Base-by-base conservation (phyloP, 1,139 yeast species). In the Pichia sp. region DNA sequence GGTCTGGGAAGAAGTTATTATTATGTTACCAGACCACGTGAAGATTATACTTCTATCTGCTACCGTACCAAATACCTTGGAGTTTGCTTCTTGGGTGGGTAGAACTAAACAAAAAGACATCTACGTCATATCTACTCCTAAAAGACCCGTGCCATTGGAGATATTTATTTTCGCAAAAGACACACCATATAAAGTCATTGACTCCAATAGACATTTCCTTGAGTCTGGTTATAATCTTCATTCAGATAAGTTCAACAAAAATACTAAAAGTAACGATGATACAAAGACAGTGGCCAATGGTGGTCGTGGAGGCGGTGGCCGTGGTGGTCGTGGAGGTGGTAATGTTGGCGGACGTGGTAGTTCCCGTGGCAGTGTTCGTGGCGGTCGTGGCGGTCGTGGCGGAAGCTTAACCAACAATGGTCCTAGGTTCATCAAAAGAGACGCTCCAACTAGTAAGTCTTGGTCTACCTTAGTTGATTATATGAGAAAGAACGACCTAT, bases 1-100 rank as follows among this genome's bases (percentile, higher is more conserved):
- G 48, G 99, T 93, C 42, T 93, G 99, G 99, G 99, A 93, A 75
- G 99, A 93, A 73, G 95, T 97, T 23, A 93, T 93, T 62, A 93
- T 93, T 59, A 79, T 93, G 73, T 77, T 93, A 54, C 99, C 99
- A 2, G 97, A 92, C 65, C 95, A 93, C 73, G 97, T 95, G 46
- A 75, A 77, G 57, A 72, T 77, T 44, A 76, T 77, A 16, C 85
- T 90, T 63, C 75, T 90, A 61, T 90, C 97, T 13, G 99, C 99
- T 51, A 93, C 99, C 2, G 95, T 93, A 60, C 99, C 99, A 42
- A 93, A 93, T 70, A 97, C 99, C 4, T 87, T 90, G 87, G 97
- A 93, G 69, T 93, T 93, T 75, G 99, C 99, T 8, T 96, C 92
- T 67, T 93, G 99, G 99, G 89, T 95, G 54, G 95, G 96, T 65